phyloP scores from a whole-genome alignment of 805 yeast species.

The Kregervanrija fluxuum region DNA sequence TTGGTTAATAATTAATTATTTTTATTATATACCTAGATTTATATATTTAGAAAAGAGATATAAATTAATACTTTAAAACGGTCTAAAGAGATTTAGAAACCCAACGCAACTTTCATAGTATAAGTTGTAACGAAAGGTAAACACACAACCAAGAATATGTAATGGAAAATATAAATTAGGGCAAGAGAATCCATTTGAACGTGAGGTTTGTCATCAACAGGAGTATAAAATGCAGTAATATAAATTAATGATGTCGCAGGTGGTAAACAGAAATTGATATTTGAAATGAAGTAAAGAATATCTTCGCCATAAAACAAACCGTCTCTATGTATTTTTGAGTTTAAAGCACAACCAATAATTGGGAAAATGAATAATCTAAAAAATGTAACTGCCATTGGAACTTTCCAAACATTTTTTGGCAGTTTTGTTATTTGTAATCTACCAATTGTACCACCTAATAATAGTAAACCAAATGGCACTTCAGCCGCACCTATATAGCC shows the following conservation, averaged over 20 bases:
- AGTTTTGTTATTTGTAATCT: slow-evolving; percentile 53
- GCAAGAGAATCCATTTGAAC: slow-evolving; percentile 84
- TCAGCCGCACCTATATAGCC: slow-evolving; percentile 78
- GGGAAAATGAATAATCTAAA: slow-evolving; percentile 66
- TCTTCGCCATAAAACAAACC: slow-evolving; percentile 59
- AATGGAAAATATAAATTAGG: slow-evolving; percentile 65
- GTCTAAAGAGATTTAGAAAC: slow-evolving; percentile 18
- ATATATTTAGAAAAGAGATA: neutral
- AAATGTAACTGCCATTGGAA: slow-evolving; percentile 49
- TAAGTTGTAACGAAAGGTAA: slow-evolving; percentile 73
- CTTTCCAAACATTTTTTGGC: slow-evolving; percentile 66
- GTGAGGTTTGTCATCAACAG: slow-evolving; percentile 44
- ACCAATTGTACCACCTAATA: slow-evolving; percentile 85
- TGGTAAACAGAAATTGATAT: slow-evolving; percentile 73
- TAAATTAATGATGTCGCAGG: slow-evolving; percentile 85
- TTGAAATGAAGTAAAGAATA: slow-evolving; percentile 65
- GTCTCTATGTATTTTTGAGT: slow-evolving; percentile 49
- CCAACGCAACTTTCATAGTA: slow-evolving; percentile 45
- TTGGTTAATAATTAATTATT: slow-evolving; percentile 1
- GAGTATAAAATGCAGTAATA: slow-evolving; percentile 81
- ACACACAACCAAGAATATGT: slow-evolving; percentile 57
- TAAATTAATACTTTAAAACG: no score
- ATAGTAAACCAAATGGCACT: slow-evolving; percentile 77
- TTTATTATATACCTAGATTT: neutral
- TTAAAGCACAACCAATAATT: slow-evolving; percentile 65